Evolutionary conservation across 2,329 filamentous ascomycete genomes (phyloP).

Genomic region (Exserohilum turcica): DNA sequence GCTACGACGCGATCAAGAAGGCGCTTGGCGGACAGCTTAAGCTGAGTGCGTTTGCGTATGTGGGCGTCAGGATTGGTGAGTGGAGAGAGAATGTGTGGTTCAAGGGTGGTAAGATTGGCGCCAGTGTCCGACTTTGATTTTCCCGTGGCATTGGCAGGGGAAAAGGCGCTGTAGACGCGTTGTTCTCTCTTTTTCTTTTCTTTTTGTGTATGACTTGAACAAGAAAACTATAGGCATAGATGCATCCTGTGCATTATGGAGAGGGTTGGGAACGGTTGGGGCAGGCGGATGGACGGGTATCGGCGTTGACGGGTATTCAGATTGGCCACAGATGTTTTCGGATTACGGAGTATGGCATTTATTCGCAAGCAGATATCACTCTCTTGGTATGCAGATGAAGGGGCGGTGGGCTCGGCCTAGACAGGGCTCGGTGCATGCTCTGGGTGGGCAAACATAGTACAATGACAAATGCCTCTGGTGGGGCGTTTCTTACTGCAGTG

Average conservation of each 20-base stretch:
- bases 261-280: neutral
- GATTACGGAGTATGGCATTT: neutral
- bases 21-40: slow-evolving; percentile 81
- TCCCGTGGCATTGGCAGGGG: neutral
- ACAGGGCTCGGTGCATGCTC: too few species aligned
- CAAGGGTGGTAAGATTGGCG: slow-evolving; percentile 53
- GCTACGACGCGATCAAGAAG: slow-evolving; percentile 78
- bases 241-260: neutral
- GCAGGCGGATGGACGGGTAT: neutral
- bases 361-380: too few species aligned
- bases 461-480: too few species aligned
- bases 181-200: neutral
- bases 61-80: slow-evolving; percentile 73
- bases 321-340: neutral
- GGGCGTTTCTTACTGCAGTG: too few species aligned
- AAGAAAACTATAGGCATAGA: neutral
- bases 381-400: too few species aligned
- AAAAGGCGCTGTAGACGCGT: neutral
- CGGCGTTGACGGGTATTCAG: neutral
- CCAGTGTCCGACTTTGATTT: slow-evolving; percentile 51
- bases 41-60: slow-evolving; percentile 76
- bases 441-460: too few species aligned
- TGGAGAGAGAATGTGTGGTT: slow-evolving; percentile 71
- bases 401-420: too few species aligned
- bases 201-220: neutral